Evolutionary conservation across 148 eudicot genomes (phyloP).

Genomic region (Rhododendron williamsianum): DNA sequence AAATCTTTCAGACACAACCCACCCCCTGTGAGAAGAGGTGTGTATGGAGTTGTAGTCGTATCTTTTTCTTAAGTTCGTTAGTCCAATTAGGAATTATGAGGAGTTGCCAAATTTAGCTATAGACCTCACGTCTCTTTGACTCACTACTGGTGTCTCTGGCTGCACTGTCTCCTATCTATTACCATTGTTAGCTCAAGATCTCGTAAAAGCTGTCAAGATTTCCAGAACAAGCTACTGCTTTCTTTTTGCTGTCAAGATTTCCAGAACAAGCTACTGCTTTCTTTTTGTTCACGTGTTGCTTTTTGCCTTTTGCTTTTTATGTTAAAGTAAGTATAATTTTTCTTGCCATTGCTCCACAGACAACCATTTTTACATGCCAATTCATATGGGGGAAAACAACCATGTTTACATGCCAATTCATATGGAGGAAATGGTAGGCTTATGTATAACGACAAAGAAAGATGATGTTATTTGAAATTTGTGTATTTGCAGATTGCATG

Average conservation of each 20-base stretch:
- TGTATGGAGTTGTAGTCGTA: not conserved
- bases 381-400: not conserved
- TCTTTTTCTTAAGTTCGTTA: not conserved
- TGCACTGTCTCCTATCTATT: not conserved
- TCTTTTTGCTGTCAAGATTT: not conserved
- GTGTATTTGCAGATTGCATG: slow-evolving; percentile 54
- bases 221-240: not conserved
- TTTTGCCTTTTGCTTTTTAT: not conserved
- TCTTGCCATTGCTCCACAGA: not conserved
- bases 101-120: not conserved
- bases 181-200: not conserved
- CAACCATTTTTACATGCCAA: not conserved
- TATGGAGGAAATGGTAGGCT: not conserved
- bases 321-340: not conserved
- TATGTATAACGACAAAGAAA: not conserved
- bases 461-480: not conserved
- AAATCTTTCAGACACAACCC: not conserved
- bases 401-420: not conserved
- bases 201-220: not conserved
- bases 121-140: not conserved
- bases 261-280: not conserved
- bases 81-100: not conserved
- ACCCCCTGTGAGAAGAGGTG: not conserved
- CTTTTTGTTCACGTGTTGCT: not conserved
- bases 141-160: not conserved